Evolutionary conservation across 768 basidiomycete species (phyloP).

Genomic region (Polyporus arcularius): DNA sequence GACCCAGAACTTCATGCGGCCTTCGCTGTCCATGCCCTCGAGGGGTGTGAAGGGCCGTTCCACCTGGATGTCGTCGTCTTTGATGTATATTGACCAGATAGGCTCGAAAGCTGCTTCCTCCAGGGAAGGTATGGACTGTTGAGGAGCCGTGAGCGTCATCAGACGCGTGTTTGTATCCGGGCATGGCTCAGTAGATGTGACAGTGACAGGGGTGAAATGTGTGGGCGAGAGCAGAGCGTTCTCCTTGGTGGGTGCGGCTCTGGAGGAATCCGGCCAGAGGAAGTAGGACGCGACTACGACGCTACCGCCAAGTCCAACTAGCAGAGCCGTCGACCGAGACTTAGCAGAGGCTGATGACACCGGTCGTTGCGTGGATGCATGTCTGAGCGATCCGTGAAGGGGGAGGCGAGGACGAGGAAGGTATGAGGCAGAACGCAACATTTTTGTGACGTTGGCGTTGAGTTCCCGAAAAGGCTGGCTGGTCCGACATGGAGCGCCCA

Average conservation of each 20-base stretch:
- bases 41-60: slow-evolving; percentile 86
- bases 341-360: background rate
- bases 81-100: slow-evolving; percentile 80
- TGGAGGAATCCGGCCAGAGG: slow-evolving; percentile 50
- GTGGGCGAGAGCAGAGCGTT: slow-evolving; percentile 31
- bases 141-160: slow-evolving; percentile 60
- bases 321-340: slow-evolving; percentile 7
- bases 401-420: background rate
- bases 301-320: slow-evolving; percentile 40
- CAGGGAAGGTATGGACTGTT: slow-evolving; percentile 27
- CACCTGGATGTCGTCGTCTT: slow-evolving; percentile 87
- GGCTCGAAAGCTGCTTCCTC: slow-evolving; percentile 29
- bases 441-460: slow-evolving; percentile 4
- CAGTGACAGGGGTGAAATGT: slow-evolving; percentile 56
- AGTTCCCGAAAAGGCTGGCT: slow-evolving; percentile 12
- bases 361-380: background rate
- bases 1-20: slow-evolving; percentile 76
- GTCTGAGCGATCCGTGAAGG: background rate
- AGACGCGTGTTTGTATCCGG: slow-evolving; percentile 61
- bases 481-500: too few species aligned
- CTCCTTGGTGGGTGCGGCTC: slow-evolving; percentile 42
- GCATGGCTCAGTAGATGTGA: slow-evolving; percentile 52
- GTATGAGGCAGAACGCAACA: slow-evolving; percentile 6
- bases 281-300: slow-evolving; percentile 50
- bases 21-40: slow-evolving; percentile 64